Evolutionary conservation across 1,284 basidiomycete species (phyloP).

Genomic region (Malassezia caprae): DNA sequence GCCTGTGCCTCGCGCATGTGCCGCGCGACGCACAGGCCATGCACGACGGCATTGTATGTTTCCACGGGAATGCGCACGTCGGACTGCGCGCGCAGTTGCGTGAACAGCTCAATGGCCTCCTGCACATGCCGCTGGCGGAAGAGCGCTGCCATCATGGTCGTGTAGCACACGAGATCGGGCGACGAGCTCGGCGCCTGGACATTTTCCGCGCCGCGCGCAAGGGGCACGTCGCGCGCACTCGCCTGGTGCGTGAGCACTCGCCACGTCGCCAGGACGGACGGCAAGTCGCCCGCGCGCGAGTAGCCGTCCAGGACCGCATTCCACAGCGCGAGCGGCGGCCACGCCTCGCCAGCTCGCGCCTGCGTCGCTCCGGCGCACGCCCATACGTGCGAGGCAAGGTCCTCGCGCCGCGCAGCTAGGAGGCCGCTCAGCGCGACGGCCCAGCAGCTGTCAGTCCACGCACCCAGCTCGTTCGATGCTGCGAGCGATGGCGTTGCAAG

Average conservation of each 20-base stretch:
- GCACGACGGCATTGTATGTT: constrained; percentile 33
- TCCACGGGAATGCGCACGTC: constrained; percentile 19
- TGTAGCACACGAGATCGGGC: constrained; percentile 29
- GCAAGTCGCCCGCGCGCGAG: constrained; percentile 22
- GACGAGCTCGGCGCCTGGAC: background rate
- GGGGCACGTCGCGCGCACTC: background rate
- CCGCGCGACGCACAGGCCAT: constrained; percentile 22
- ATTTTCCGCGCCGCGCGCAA: background rate
- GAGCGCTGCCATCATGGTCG: constrained; percentile 32
- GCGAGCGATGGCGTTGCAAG: constrained; percentile 4
- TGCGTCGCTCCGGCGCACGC: constrained; percentile 4
- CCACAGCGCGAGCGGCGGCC: constrained; percentile 23
- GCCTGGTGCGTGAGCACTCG: constrained; percentile 10
- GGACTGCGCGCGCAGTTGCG: constrained; percentile 12
- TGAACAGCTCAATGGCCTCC: constrained; percentile 25
- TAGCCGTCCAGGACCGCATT: constrained; percentile 36
- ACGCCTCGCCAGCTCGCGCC: constrained; percentile 3
- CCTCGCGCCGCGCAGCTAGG: constrained; percentile 20
- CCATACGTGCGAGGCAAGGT: constrained; percentile 32
- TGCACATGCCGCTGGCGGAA: constrained; percentile 19
- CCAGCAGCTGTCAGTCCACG: constrained; percentile 35
- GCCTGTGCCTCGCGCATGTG: constrained; percentile 18
- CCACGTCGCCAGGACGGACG: constrained; percentile 26
- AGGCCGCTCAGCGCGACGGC: constrained; percentile 26
- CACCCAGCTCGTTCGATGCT: background rate